Base-by-base conservation (phyloP, 2,329 filamentous ascomycete species). In the Verticillium dahliae region DNA sequence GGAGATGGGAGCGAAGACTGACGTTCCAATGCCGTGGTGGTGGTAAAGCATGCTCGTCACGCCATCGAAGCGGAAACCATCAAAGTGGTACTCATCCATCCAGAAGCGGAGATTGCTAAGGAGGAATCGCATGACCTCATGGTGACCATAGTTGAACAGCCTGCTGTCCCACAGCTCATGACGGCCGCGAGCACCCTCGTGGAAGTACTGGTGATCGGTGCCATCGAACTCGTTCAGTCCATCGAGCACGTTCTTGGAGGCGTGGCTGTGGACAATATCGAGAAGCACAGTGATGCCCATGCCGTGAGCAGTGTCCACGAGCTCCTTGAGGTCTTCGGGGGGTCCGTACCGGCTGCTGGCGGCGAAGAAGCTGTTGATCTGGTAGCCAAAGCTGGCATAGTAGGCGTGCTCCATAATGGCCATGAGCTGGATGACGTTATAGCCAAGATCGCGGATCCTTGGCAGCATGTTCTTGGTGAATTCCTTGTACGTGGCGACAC, bases 361-460 rank as follows among this genome's bases (percentile, higher is more conserved):
- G 34, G 95, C 95, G 70, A 98, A 99, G 81, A 99, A 99, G 76
- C 90, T 97, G 80, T 98, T 99, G 78, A 99, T 87, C 76, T 99
- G 95, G 75, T 99, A 99, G 56, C 95, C 95, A 70, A 99, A 99
- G 72, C 94, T 98, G 70, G 95, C 95, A 74, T 99, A 99, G 81
- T 99, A 99, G 58, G 95, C 95, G 76, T 99, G 95, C 74, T 99
- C 95, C 94, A 99, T 99, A 72, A 99, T 84, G 56, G 95, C 95
- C 95, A 99, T 99, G 66, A 99, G 82, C 74, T 99, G 95, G 68
- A 99, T 98, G 60, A 93, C 90, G 73, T 99, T 98, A 81, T 99
- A 99, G 50, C 94, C 95, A 54, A 98, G 81, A 66, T 87, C 80
- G 72, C 93, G 89, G 78, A 99, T 98, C 62, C 94, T 86, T 15